These are phyloP conservation scores for Alternaria viburni DNA, from an alignment of 2,329 filamentous ascomycete species.

Conservation along the genomic window DNA sequence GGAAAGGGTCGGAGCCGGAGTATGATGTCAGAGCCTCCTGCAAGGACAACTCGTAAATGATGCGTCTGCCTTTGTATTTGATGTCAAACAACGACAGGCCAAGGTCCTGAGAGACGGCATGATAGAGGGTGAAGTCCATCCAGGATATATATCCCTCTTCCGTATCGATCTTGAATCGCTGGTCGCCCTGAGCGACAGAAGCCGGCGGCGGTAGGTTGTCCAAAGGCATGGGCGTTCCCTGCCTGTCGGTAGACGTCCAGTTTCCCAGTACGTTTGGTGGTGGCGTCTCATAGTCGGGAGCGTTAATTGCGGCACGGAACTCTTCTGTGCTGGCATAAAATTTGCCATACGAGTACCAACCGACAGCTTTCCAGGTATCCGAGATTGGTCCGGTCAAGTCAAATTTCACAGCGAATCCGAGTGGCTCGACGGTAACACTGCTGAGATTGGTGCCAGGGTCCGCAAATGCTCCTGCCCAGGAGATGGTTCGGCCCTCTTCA, in stretches of 20 bases:
- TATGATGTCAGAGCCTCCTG: slow-evolving; percentile 64
- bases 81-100: slow-evolving; percentile 61
- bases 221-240: slow-evolving; percentile 49
- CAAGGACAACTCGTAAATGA: slow-evolving; percentile 63
- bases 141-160: slow-evolving; percentile 56
- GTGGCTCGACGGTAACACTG: slow-evolving; percentile 54
- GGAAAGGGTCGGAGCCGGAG: slow-evolving; percentile 56
- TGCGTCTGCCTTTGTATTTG: slow-evolving; percentile 59
- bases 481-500: slow-evolving; percentile 51
- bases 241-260: slow-evolving; percentile 55
- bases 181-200: slow-evolving; percentile 53
- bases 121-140: slow-evolving; percentile 62
- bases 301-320: slow-evolving; percentile 55
- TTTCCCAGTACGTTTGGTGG: slow-evolving; percentile 57
- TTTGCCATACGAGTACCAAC: slow-evolving; percentile 63
- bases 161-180: slow-evolving; percentile 53
- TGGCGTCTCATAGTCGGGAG: slow-evolving; percentile 53
- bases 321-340: slow-evolving; percentile 59
- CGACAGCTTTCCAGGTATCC: slow-evolving; percentile 57
- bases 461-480: slow-evolving; percentile 58
- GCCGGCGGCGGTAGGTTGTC: slow-evolving; percentile 63
- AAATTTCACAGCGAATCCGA: slow-evolving; percentile 51
- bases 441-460: slow-evolving; percentile 50
- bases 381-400: slow-evolving; percentile 61
- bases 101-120: slow-evolving; percentile 57